A percentile compares a stretch with the other conserved stretches of the same genome.
Evolutionary conservation across 225 moss, liverwort and hornwort species (phyloP).

Genomic region (Asterella californica): DNA sequence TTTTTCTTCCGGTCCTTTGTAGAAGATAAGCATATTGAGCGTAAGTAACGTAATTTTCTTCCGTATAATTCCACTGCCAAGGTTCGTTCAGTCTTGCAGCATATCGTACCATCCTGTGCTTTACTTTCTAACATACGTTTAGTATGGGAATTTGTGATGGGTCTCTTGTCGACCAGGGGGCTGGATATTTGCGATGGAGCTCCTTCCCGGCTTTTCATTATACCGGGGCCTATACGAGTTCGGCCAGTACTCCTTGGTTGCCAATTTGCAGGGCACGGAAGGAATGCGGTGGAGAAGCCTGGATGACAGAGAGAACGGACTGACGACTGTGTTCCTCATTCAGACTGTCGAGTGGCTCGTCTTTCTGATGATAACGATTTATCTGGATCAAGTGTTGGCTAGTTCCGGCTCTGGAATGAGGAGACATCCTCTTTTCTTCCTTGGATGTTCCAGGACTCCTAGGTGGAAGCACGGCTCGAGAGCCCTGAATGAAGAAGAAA

Average conservation of each 20-base stretch:
- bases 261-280: constrained; percentile 40
- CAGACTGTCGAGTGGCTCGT: constrained; percentile 60
- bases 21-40: constrained; percentile 55
- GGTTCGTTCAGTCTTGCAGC: not conserved
- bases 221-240: constrained; percentile 84
- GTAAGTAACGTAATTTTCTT: constrained; percentile 41
- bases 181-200: constrained; percentile 57
- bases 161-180: constrained; percentile 45
- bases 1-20: constrained; percentile 70
- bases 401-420: constrained; percentile 68
- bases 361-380: constrained; percentile 46
- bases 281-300: constrained; percentile 72
- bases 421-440: constrained; percentile 80
- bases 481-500: not conserved
- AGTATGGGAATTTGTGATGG: not conserved
- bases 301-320: constrained; percentile 51
- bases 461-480: not conserved
- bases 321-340: constrained; percentile 43
- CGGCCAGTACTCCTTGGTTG: constrained; percentile 59
- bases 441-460: constrained; percentile 21
- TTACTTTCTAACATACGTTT: not conserved
- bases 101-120: not conserved
- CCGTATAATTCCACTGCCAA: not conserved
- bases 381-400: constrained; percentile 72
- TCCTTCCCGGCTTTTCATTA: constrained; percentile 68